Conservation (phyloP, 2,329 filamentous ascomycete species). For the Elsinoe fawcettii region DNA sequence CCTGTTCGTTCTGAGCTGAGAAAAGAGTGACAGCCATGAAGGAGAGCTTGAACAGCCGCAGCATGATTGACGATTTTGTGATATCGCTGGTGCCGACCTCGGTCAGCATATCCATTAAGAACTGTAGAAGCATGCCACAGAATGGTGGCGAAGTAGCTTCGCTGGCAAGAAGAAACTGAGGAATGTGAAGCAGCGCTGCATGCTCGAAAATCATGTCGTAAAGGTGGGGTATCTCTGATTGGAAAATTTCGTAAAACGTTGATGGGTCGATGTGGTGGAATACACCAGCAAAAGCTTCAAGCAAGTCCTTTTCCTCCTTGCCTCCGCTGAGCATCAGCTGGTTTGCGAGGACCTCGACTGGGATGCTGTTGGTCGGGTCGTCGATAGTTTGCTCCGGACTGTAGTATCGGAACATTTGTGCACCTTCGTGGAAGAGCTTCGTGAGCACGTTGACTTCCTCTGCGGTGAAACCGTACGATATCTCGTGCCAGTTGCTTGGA, state of each 20-base stretch:
- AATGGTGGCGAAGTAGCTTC: slow-evolving; percentile 97
- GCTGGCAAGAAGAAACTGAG: slow-evolving; percentile 97
- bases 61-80: slow-evolving; percentile 82
- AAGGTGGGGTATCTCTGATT: slow-evolving; percentile 90
- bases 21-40: slow-evolving; percentile 99
- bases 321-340: slow-evolving; percentile 90
- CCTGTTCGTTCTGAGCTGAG: slow-evolving; percentile 87
- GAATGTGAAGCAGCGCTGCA: slow-evolving; percentile 84
- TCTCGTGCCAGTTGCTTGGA: slow-evolving; percentile 86
- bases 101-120: slow-evolving; percentile 92
- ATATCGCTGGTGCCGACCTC: slow-evolving; percentile 89
- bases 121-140: slow-evolving; percentile 94
- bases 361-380: slow-evolving; percentile 68
- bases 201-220: slow-evolving; percentile 99
- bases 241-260: slow-evolving; percentile 97
- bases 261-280: slow-evolving; percentile 98
- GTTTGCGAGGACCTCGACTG: slow-evolving; percentile 87
- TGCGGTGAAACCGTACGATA: slow-evolving; percentile 91
- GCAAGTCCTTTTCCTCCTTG: slow-evolving; percentile 92
- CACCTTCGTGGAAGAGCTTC: slow-evolving; percentile 94
- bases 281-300: slow-evolving; percentile 96
- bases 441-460: slow-evolving; percentile 96
- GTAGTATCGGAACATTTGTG: slow-evolving; percentile 94
- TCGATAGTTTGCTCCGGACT: slow-evolving; percentile 71
- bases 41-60: slow-evolving; percentile 92